phyloP scores from a whole-genome alignment of 371 early-diverging fungal genomes.

The Lichtheimia ornata region DNA sequence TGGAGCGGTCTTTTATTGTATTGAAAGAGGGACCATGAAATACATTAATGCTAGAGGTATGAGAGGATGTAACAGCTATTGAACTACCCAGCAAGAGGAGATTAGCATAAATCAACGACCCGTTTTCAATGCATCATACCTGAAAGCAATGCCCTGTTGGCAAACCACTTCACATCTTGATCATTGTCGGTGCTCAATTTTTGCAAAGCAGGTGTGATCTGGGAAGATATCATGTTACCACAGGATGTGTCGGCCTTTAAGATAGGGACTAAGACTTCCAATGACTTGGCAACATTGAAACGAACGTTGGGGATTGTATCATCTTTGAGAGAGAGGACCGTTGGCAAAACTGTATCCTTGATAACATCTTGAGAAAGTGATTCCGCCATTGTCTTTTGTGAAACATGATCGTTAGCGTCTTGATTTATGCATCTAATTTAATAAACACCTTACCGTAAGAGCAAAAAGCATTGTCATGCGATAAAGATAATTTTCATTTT shows the following conservation, averaged over 20 bases:
- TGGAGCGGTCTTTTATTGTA: no score
- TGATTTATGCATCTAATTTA: not conserved
- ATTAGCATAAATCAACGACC: no score
- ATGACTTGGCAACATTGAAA: constrained; percentile 96
- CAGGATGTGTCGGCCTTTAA: constrained; percentile 68
- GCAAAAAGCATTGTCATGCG: constrained; percentile 98
- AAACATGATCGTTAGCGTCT: not conserved
- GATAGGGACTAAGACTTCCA: constrained; percentile 84
- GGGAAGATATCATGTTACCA: constrained; percentile 56
- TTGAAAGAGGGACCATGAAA: no score
- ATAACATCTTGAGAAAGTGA: constrained; percentile 89
- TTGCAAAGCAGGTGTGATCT: constrained; percentile 77
- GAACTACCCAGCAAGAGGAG: no score
- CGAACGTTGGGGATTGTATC: constrained; percentile 99
- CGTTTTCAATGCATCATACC: constrained; percentile 22
- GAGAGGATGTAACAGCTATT: no score
- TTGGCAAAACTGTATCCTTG: constrained; percentile 86
- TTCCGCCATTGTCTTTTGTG: constrained; percentile 75
- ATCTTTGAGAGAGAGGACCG: constrained; percentile 75
- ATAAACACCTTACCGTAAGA: constrained; percentile 71
- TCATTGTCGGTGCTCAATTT: constrained; percentile 88
- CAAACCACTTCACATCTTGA: constrained; percentile 92
- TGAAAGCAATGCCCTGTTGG: constrained; percentile 73
- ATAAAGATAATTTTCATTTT: constrained; percentile 89
- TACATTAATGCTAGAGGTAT: no score